Evolutionary conservation across 2,329 filamentous ascomycete genomes (phyloP), one percentile per base, ranked within the genome.

Genomic region (Colletotrichum destructivum): DNA sequence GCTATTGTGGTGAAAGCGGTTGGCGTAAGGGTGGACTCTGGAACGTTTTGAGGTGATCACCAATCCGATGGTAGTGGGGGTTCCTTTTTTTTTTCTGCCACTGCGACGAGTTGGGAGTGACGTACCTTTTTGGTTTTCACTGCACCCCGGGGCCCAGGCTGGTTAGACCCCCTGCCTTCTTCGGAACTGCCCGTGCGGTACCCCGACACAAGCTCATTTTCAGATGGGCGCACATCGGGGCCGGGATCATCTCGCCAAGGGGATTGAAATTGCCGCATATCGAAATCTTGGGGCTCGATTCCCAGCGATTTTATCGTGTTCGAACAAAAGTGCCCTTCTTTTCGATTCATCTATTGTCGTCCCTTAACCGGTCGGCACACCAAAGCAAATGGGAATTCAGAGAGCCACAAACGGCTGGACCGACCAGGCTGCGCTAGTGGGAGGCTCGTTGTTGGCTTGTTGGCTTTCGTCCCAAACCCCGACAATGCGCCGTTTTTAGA

Each of bases 401-500:
- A 11, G 13, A 38, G 46, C 59, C 46, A 51, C 59, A 40, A 49
- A 49, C 59, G 59, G 31, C 44, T 51, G 46, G 44, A 44, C 26
- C 26, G 16, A 44, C 16, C 18, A 18, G 42, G 31, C 31, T 51
- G 35, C 46, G 44, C 35, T 51, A 44, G 47, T 54, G 35, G 61
- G 61, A 63, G 61, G 47, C 47, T 12, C 42, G 42, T 44, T 44
- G 57, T 16, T 35, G 26, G 23, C 11, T 12, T 26, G 57, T 44
- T 44, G 57, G 26, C n/a, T n/a, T 13, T n/a, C 46, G 46, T 63
- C 57, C 59, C 54, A 68, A 57, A 69, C 42, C 26, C 64, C 59
- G 65, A 71, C 44, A 57, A 71, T 62, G 64, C 57, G 57, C 65
- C 65, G 65, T 68, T 71, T 64, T 72, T 72, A 72, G 51, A 70